Conservation (phyloP, 2,329 filamentous ascomycete genomes). For the Ophidiomyces ophidiicola region DNA sequence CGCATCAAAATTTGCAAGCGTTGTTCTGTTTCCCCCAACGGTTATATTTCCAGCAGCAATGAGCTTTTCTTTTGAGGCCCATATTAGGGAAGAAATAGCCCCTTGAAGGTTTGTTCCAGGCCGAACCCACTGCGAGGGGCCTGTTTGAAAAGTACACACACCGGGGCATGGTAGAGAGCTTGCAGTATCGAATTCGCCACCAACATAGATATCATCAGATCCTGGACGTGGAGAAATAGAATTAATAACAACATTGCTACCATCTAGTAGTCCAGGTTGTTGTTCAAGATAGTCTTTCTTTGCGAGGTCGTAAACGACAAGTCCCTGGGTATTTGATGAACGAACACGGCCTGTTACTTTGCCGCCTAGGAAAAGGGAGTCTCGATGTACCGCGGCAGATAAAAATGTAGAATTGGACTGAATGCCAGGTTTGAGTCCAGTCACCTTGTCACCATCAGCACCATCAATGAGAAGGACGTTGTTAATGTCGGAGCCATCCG, state of each 20-base stretch:
- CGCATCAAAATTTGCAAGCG: slow-evolving; percentile 61
- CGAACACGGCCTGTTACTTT: slow-evolving; percentile 59
- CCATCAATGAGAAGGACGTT: slow-evolving; percentile 78
- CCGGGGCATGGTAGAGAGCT: slow-evolving; percentile 71
- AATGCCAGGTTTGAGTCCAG: slow-evolving; percentile 51
- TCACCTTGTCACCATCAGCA: slow-evolving; percentile 52
- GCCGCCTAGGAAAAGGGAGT: slow-evolving; percentile 71
- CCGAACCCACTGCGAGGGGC: slow-evolving; percentile 62
- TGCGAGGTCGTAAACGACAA: slow-evolving; percentile 67
- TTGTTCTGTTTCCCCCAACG: slow-evolving; percentile 52
- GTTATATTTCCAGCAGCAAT: slow-evolving; percentile 67
- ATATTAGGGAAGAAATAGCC: slow-evolving; percentile 58
- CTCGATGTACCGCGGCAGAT: slow-evolving; percentile 54
- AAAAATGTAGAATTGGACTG: slow-evolving; percentile 62
- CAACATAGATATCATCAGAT: slow-evolving; percentile 67
- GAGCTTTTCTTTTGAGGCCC: slow-evolving; percentile 59
- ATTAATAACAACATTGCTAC: slow-evolving; percentile 59
- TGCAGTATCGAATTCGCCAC: slow-evolving; percentile 69
- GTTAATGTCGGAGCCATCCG: slow-evolving; percentile 57
- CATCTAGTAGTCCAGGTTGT: slow-evolving; percentile 65
- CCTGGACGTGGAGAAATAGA: slow-evolving; percentile 61
- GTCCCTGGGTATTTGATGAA: slow-evolving; percentile 52
- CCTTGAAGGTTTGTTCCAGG: slow-evolving; percentile 63
- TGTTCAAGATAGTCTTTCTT: slow-evolving; percentile 48
- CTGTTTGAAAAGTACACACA: slow-evolving; percentile 66